A percentile compares a stretch with the other conserved stretches of the same genome.
Conservation (phyloP, 2,329 filamentous ascomycete species). For the Aspergillus puulaauensis region DNA sequence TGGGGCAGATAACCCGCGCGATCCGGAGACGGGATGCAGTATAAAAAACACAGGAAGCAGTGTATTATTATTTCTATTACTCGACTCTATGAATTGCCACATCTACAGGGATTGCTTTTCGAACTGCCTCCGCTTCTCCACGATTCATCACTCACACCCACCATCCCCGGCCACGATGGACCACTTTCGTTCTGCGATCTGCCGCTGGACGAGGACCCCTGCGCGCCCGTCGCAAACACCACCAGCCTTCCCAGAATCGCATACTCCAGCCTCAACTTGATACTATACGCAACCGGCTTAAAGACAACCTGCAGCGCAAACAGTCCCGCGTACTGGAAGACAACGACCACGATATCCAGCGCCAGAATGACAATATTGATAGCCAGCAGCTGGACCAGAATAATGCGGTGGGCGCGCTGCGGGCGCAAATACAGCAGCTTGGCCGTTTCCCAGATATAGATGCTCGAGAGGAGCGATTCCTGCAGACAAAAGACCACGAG, state of each 20-base stretch:
- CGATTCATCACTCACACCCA: no score
- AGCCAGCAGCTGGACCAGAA: slow-evolving; percentile 50
- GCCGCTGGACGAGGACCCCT: no score
- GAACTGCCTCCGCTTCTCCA: no score
- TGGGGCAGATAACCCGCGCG: no score
- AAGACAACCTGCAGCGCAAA: slow-evolving; percentile 41
- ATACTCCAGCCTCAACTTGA: slow-evolving; percentile 55
- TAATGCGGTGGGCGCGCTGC: slow-evolving; percentile 13
- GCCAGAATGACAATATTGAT: slow-evolving; percentile 49
- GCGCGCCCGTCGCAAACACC: slow-evolving; percentile 16
- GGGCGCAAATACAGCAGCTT: slow-evolving; percentile 41
- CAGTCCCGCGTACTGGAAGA: slow-evolving; percentile 39
- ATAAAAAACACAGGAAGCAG: no score
- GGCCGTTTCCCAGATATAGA: slow-evolving; percentile 52
- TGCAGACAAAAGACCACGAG: slow-evolving; percentile 54
- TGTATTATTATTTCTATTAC: no score
- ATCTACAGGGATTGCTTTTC: no score
- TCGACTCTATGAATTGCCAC: no score
- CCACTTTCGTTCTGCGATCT: no score
- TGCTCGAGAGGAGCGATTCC: slow-evolving; percentile 49
- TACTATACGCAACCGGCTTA: slow-evolving; percentile 38
- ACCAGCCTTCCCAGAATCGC: slow-evolving; percentile 52
- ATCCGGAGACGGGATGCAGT: no score
- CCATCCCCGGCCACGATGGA: no score
- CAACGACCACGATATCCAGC: slow-evolving; percentile 46